phyloP scores from a whole-genome alignment of 192 early-diverging fungal species.

The Gaertneriomyces sp. region DNA sequence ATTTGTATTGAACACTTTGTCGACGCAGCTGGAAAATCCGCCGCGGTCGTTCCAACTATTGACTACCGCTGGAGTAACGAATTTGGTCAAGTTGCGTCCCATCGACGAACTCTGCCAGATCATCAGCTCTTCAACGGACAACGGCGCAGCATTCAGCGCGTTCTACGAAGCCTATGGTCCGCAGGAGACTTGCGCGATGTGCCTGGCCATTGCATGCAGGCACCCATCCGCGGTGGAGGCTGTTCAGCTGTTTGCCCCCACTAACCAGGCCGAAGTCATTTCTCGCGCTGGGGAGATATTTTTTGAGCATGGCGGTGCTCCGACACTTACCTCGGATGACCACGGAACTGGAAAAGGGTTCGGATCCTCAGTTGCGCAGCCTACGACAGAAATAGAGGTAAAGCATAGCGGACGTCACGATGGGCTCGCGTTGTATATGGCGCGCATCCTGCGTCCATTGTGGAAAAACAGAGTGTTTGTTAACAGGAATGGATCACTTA shows the following conservation, averaged over 20 bases:
- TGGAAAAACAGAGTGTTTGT: conserved; percentile 55
- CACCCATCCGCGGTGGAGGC: conserved; percentile 17
- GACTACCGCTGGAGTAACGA: conserved; percentile 45
- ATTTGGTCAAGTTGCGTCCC: conserved; percentile 70
- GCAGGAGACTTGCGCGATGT: conserved; percentile 82
- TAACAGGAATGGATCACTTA: conserved; percentile 10
- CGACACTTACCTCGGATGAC: conserved; percentile 2
- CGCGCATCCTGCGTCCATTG: conserved; percentile 65
- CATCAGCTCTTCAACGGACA: conserved; percentile 29
- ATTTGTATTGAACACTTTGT: conserved; percentile 61
- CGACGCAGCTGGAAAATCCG: conserved; percentile 51
- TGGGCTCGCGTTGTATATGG: conserved; percentile 72
- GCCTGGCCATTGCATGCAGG: conserved; percentile 66
- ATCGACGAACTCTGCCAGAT: conserved; percentile 69
- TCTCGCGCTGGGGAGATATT: not conserved
- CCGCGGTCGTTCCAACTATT: conserved; percentile 67
- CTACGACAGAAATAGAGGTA: conserved; percentile 35
- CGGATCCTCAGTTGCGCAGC: conserved; percentile 42
- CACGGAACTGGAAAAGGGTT: not conserved
- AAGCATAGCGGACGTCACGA: conserved; percentile 69
- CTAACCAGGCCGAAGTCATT: not conserved
- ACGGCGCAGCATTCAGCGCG: conserved; percentile 22
- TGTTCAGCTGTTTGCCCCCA: not conserved
- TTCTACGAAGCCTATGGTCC: conserved; percentile 59
- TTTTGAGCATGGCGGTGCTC: not conserved